Evolutionary conservation across 1,139 yeast genomes (phyloP).

Genomic region (Maudiozyma humilis): DNA sequence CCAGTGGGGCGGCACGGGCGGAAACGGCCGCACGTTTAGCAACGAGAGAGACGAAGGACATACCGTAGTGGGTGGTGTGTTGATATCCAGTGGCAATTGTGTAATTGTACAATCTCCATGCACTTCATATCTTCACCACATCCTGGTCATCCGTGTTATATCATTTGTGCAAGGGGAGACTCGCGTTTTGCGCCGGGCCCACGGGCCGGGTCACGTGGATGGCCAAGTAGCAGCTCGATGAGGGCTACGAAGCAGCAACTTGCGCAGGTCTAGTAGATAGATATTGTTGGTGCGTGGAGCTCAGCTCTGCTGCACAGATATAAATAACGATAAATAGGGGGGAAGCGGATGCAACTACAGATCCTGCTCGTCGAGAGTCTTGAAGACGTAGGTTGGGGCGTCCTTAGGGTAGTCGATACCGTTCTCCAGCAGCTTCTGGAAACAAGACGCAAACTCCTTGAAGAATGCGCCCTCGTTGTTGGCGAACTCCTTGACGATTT

Average conservation of each 20-base stretch:
- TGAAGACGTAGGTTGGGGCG: constrained; percentile 44
- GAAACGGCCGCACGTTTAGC: constrained; percentile 1
- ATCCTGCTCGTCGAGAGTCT: constrained; percentile 63
- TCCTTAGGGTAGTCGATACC: constrained; percentile 57
- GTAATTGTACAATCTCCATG: neutral
- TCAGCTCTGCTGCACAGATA: neutral
- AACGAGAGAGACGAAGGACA: neutral
- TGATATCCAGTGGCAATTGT: neutral
- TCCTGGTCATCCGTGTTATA: too few relatives aligned
- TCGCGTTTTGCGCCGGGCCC: too few relatives aligned
- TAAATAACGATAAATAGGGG: neutral
- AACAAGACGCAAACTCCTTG: constrained; percentile 63
- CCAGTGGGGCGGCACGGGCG: neutral
- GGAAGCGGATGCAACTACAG: constrained; percentile 5
- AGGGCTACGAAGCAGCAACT: too few relatives aligned
- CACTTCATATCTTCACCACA: too few relatives aligned
- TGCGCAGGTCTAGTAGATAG: too few relatives aligned
- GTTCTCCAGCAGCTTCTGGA: constrained; percentile 59
- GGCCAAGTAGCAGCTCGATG: too few relatives aligned
- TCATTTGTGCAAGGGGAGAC: neutral
- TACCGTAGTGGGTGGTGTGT: constrained; percentile 1
- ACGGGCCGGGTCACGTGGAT: too few relatives aligned
- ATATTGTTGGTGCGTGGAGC: too few relatives aligned
- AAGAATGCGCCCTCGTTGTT: constrained; percentile 61
- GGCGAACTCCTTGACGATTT: constrained; percentile 66